A percentile compares a stretch with the other conserved stretches of the same genome.
Evolutionary conservation across 768 basidiomycete species (phyloP).

Genomic region (Hemileccinum rubropunctum): DNA sequence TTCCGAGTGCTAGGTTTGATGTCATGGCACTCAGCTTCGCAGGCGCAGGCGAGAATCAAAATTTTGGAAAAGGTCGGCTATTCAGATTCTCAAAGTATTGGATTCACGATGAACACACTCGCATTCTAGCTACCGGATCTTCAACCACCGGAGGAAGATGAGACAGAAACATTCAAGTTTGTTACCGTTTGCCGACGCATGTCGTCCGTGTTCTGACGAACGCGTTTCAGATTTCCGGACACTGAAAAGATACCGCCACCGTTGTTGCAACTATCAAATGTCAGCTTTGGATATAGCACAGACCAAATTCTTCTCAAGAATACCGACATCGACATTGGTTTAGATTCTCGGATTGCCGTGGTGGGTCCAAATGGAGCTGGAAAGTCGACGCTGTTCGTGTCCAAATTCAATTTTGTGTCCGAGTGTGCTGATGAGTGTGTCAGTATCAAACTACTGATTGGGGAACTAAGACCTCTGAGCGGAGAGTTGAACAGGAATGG

Average conservation of each 20-base stretch:
- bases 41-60: conserved; percentile 81
- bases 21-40: conserved; percentile 56
- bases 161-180: conserved; percentile 89
- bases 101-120: background rate
- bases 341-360: conserved; percentile 94
- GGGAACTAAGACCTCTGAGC: conserved; percentile 24
- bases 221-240: conserved; percentile 72
- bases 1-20: conserved; percentile 1
- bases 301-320: conserved; percentile 75
- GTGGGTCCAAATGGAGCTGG: conserved; percentile 95
- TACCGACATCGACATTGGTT: conserved; percentile 86
- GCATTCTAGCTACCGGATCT: conserved; percentile 76
- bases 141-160: conserved; percentile 89
- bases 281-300: conserved; percentile 81
- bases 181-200: conserved; percentile 2
- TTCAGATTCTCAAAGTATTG: background rate
- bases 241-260: conserved; percentile 98
- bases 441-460: conserved; percentile 75
- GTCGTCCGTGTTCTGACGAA: background rate
- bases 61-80: conserved; percentile 66
- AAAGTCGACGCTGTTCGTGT: conserved; percentile 85
- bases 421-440: conserved; percentile 4
- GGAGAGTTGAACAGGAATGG: conserved; percentile 92
- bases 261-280: conserved; percentile 86
- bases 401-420: background rate